phyloP scores from a whole-genome alignment of 805 yeast genomes.

The Priceomyces medius region DNA sequence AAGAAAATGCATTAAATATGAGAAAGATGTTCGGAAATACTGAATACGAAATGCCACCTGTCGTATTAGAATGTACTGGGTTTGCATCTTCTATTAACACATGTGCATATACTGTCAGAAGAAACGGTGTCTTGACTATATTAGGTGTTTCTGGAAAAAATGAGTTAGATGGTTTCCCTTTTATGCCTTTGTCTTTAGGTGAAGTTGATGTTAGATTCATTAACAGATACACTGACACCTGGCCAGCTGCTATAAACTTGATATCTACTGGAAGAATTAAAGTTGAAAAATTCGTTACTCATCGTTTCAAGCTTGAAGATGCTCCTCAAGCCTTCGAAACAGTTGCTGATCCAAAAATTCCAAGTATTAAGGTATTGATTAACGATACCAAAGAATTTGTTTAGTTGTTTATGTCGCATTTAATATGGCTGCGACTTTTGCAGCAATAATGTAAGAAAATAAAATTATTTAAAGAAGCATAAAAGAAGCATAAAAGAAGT shows the following conservation, averaged over 20 bases:
- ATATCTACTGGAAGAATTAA: conserved; percentile 8
- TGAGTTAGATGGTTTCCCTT: conserved; percentile 19
- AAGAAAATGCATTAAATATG: conserved; percentile 40
- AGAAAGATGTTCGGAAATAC: conserved; percentile 33
- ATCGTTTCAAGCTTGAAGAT: conserved; percentile 19
- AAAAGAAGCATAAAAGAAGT: no score
- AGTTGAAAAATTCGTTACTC: conserved; percentile 18
- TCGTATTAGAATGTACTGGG: conserved; percentile 24
- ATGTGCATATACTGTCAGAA: conserved; percentile 14
- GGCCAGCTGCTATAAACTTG: conserved; percentile 18
- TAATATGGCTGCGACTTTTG: not conserved
- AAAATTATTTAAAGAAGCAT: no score
- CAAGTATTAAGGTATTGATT: conserved; percentile 18
- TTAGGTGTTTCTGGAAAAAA: conserved; percentile 19
- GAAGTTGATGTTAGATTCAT: conserved; percentile 21
- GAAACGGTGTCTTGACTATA: conserved; percentile 17
- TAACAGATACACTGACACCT: conserved; percentile 16
- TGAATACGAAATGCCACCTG: conserved; percentile 23
- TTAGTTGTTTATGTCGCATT: not conserved
- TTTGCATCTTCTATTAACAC: conserved; percentile 19
- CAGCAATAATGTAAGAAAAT: not conserved
- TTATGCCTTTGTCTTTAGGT: conserved; percentile 13
- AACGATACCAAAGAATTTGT: conserved; percentile 7
- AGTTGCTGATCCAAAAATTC: conserved; percentile 21
- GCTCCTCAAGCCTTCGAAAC: conserved; percentile 20